Base-by-base conservation (phyloP, 768 basidiomycete species). In the Holtermanniella nyarrowii region DNA sequence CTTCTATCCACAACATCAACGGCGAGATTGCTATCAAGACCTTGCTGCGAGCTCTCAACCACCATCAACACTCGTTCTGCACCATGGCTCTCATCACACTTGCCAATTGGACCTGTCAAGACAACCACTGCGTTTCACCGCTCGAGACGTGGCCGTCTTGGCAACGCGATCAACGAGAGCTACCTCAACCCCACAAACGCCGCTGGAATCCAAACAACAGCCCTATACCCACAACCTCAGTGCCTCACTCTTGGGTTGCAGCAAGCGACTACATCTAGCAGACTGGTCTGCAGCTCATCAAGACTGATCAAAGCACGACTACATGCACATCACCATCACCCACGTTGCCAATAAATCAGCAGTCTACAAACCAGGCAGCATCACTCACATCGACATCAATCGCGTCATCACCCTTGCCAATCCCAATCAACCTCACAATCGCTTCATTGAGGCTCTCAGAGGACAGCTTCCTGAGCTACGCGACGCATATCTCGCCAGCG, bases 1-100 rank as follows among this genome's bases (percentile, higher is more conserved):
- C 57, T 7, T 51, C 53, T 3, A 24, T 58, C 4, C 4, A 31
- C 42, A 21, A 20, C 10, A 55, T 58, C 39, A 58, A 58, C 46
- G 57, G 49, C 11, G 46, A 52, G 22, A 10, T 58, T 3, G 53
- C 57, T 5, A 46, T 54, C 18, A 23, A 2, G 3, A 1, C 23
- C 3, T 2, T 58, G 12, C 27, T 58, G 14, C 48, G 57, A 2
- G 26, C 43, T 11, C 24, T 58, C 4, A 58, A 58, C 37, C 57
- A 58, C 44, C 53, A 51, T 27, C 40, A 54, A 20, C 10, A 44
- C 2, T 12, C 41, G 3, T 48, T 54, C 23, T 7, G 27, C 11
- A 48, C 5, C 3, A 52, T 55, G 42, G 57, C 53, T 14, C 3
- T 3, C 41, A 50, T 58, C 10, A 52, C 45, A n/a, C 26, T 51